Conservation (phyloP, 768 basidiomycete species). For the Kwoniella sp. region DNA sequence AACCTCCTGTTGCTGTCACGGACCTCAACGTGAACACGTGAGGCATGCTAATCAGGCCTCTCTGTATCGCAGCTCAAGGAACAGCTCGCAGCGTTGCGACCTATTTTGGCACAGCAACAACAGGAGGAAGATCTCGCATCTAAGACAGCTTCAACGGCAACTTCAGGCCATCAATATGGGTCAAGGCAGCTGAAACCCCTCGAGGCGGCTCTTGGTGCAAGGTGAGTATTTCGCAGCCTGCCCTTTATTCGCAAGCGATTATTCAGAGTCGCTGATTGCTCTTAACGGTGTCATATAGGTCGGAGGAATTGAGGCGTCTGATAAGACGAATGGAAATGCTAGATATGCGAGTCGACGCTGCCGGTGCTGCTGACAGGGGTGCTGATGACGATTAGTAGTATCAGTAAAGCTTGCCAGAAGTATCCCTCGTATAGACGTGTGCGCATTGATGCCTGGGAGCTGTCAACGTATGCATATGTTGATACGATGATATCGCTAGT, state of each 20-base stretch:
- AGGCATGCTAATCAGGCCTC: not conserved
- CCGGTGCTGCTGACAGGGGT: not conserved
- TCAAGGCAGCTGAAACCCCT: constrained; percentile 36
- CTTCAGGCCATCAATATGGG: not conserved
- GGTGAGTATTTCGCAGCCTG: not conserved
- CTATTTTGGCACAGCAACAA: constrained; percentile 6
- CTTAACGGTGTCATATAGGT: constrained; percentile 1
- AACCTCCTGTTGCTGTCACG: not conserved
- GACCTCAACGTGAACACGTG: not conserved
- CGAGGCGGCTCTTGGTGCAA: constrained; percentile 26
- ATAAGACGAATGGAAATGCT: constrained; percentile 38
- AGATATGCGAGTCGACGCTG: constrained; percentile 27
- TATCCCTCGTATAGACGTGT: too few species aligned
- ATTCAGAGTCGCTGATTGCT: not conserved
- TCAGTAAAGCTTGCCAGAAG: too few species aligned
- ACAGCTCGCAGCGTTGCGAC: constrained; percentile 30
- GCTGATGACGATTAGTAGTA: constrained; percentile 1
- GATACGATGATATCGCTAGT: not conserved
- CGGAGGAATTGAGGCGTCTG: constrained; percentile 38
- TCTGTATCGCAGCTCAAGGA: constrained; percentile 29
- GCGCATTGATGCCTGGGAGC: not conserved
- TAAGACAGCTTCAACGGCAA: not conserved
- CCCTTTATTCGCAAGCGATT: not conserved
- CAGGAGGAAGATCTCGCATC: not conserved
- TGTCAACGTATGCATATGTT: not conserved